These are phyloP conservation scores for Aspergillus cavernicola DNA, from an alignment of 495 filamentous ascomycete genomes.

Conservation along the genomic window DNA sequence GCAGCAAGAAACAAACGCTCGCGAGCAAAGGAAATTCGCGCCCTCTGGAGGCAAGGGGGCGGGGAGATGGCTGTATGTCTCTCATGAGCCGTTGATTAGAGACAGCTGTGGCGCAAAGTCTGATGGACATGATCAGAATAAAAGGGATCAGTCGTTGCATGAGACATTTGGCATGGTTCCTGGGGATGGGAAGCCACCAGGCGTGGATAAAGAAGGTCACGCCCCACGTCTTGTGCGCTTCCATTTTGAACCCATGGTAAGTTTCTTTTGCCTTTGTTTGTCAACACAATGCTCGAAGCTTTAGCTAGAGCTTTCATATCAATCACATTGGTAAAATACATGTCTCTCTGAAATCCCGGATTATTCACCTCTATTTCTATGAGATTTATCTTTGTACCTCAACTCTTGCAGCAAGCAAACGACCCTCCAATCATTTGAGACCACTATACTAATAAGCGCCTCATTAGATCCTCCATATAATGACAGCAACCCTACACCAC, in stretches of 20 bases:
- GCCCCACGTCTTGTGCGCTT: constrained; percentile 68
- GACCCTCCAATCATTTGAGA: too few relatives aligned
- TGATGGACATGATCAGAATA: not conserved
- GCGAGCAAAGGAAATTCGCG: constrained; percentile 33
- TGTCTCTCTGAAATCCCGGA: too few relatives aligned
- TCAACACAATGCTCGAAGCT: not conserved
- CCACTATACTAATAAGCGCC: not conserved
- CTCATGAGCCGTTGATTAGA: constrained; percentile 65
- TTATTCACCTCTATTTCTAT: too few relatives aligned
- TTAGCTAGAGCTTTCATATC: not conserved
- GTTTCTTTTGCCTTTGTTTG: constrained; percentile 17
- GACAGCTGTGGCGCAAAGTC: not conserved
- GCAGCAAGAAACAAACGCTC: constrained; percentile 8
- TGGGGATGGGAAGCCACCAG: constrained; percentile 29
- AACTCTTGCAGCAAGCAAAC: too few relatives aligned
- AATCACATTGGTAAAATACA: not conserved
- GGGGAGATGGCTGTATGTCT: constrained; percentile 82
- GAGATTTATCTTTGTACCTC: too few relatives aligned
- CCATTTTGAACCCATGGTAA: constrained; percentile 93
- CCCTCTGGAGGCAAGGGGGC: constrained; percentile 77
- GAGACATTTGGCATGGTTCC: constrained; percentile 33
- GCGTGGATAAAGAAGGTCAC: constrained; percentile 16
- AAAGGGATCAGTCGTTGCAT: constrained; percentile 19
- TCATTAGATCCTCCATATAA: constrained; percentile 78
- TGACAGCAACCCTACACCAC: constrained; percentile 65